Conservation (phyloP, 441 rosid species). For the Jatropha podagrica region DNA sequence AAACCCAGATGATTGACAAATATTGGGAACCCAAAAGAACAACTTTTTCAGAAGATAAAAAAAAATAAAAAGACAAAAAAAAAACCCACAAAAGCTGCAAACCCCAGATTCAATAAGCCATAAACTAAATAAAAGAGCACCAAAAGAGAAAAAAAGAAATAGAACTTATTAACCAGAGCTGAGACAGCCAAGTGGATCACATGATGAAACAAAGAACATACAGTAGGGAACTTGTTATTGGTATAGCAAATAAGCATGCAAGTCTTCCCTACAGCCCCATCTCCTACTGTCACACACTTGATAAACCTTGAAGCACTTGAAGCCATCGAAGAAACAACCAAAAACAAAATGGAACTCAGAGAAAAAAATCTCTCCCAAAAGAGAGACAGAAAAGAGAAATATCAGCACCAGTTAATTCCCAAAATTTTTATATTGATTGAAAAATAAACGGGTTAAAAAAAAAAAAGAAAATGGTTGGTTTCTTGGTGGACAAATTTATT, state of each 20-base stretch:
- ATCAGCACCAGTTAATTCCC: background rate
- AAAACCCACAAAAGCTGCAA: slow-evolving; percentile 34
- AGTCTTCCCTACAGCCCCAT: slow-evolving; percentile 99
- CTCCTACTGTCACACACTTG: slow-evolving; percentile 98
- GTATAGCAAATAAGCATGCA: slow-evolving; percentile 99
- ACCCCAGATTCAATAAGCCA: slow-evolving; percentile 38
- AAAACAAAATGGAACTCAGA: slow-evolving; percentile 10
- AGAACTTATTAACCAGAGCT: background rate
- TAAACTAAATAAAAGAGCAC: slow-evolving; percentile 9
- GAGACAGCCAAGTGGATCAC: slow-evolving; percentile 28
- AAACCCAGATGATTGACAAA: slow-evolving; percentile 17
- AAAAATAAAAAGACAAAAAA: slow-evolving; percentile 21
- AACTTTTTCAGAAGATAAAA: slow-evolving; percentile 4
- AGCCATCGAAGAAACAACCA: slow-evolving; percentile 48
- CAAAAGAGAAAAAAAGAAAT: slow-evolving; percentile 15
- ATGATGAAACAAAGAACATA: slow-evolving; percentile 33
- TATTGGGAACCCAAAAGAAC: slow-evolving; percentile 12
- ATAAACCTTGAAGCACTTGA: slow-evolving; percentile 93
- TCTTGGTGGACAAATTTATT: slow-evolving; percentile 47
- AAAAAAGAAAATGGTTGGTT: slow-evolving; percentile 22
- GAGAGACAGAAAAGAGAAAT: slow-evolving; percentile 4
- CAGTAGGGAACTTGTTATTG: slow-evolving; percentile 97
- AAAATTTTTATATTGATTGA: background rate
- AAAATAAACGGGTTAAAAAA: slow-evolving; percentile 13
- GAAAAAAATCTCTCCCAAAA: background rate